These are phyloP conservation scores for Fusarium keratoplasticum DNA, from an alignment of 2,329 filamentous ascomycete species.

Conservation along the genomic window DNA sequence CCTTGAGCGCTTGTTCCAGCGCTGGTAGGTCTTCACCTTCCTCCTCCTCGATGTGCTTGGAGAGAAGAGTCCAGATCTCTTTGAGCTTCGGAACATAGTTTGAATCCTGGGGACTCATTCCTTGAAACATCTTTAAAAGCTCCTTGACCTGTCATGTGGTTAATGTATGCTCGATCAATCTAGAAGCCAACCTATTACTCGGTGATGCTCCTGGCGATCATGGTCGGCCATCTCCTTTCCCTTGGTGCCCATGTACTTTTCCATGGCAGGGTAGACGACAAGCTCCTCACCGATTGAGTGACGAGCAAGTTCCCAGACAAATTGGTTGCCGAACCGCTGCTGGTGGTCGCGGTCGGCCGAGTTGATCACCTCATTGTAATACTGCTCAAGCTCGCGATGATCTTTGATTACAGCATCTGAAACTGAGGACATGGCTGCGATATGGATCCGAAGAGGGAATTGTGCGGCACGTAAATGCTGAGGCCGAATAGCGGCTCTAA, in stretches of 20 bases:
- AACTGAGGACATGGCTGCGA: slow-evolving; percentile 16
- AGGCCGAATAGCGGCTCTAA: not conserved
- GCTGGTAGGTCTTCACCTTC: slow-evolving; percentile 61
- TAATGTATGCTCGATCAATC: not conserved
- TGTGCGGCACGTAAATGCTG: not conserved
- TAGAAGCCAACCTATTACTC: slow-evolving; percentile 43
- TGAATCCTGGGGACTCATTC: slow-evolving; percentile 52
- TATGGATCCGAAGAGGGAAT: not conserved
- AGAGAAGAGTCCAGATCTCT: slow-evolving; percentile 56
- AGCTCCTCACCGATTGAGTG: slow-evolving; percentile 62
- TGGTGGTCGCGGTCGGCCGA: slow-evolving; percentile 51
- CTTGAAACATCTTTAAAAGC: slow-evolving; percentile 61
- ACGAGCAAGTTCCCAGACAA: slow-evolving; percentile 61
- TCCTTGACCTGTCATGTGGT: slow-evolving; percentile 59
- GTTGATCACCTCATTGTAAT: slow-evolving; percentile 56
- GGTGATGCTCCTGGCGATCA: slow-evolving; percentile 60
- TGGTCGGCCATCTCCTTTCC: slow-evolving; percentile 59
- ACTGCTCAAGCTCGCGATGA: slow-evolving; percentile 48
- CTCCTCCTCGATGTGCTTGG: slow-evolving; percentile 62
- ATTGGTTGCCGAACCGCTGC: slow-evolving; percentile 58
- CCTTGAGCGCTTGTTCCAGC: slow-evolving; percentile 57
- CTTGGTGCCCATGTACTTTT: slow-evolving; percentile 57
- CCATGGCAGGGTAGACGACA: slow-evolving; percentile 65
- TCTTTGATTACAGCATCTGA: slow-evolving; percentile 45
- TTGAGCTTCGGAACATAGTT: slow-evolving; percentile 58